These are phyloP conservation scores for Chrysochromulina parva DNA, from an alignment of 78 protist species.

Conservation along the genomic window DNA sequence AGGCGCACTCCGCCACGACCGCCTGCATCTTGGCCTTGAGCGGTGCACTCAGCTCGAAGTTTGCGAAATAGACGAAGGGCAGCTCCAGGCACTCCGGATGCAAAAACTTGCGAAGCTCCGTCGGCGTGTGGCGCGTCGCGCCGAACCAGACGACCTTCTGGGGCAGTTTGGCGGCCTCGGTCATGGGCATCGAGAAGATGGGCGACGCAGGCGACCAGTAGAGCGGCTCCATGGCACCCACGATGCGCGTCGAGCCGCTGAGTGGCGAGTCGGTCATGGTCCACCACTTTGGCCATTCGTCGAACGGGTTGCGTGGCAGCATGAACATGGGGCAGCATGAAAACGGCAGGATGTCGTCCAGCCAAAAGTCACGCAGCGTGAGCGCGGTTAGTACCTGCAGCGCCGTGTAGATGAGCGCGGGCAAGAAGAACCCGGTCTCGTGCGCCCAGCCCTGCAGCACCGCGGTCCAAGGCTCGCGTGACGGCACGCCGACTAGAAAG, in stretches of 20 bases:
- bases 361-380: neutral
- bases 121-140: neutral
- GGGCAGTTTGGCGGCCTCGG: neutral
- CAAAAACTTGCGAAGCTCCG: neutral
- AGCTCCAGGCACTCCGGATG: neutral
- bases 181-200: neutral
- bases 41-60: neutral
- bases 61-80: neutral
- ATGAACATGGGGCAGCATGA: neutral
- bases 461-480: neutral
- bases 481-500: neutral
- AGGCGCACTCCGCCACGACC: too few species aligned
- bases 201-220: neutral
- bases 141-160: neutral
- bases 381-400: neutral
- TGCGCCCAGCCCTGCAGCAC: neutral
- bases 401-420: neutral
- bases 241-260: neutral
- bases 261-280: neutral
- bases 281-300: neutral
- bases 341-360: neutral
- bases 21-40: neutral
- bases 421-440: neutral
- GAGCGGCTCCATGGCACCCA: neutral
- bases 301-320: neutral